Conservation (phyloP, 225 moss, liverwort and hornwort genomes). For the Polytrichum formosum region DNA sequence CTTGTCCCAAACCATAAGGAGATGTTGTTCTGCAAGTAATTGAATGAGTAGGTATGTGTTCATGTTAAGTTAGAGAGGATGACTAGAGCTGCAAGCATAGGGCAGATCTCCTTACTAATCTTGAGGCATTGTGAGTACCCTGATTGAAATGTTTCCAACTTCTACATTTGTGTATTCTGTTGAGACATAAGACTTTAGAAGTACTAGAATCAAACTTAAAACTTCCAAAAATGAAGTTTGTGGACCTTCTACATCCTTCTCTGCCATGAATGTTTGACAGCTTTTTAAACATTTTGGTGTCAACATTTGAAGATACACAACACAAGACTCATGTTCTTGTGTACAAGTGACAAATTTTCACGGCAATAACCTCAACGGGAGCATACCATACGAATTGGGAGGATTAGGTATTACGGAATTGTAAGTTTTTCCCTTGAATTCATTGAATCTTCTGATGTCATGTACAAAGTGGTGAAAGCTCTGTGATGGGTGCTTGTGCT, state of each 20-base stretch:
- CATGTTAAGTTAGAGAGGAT: too few relatives aligned
- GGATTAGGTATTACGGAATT: neutral
- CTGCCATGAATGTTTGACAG: neutral
- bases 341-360: conserved; percentile 16
- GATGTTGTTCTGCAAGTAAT: too few relatives aligned
- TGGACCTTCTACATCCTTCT: neutral
- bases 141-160: too few relatives aligned
- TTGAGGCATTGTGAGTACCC: neutral
- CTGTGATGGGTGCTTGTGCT: too few relatives aligned
- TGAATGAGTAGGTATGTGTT: too few relatives aligned
- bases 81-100: too few relatives aligned
- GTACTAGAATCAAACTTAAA: neutral
- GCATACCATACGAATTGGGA: conserved; percentile 9
- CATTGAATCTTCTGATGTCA: neutral
- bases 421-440: conserved; percentile 7
- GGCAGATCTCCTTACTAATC: neutral
- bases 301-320: too few relatives aligned
- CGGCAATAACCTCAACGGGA: conserved; percentile 8
- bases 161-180: neutral
- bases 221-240: neutral
- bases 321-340: too few relatives aligned
- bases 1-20: too few relatives aligned
- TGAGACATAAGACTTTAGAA: neutral
- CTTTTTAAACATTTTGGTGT: neutral
- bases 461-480: too few relatives aligned